A percentile compares a stretch with the other conserved stretches of the same genome.
Evolutionary conservation across 495 filamentous ascomycete species (phyloP).

Genomic region (Evernia prunastri): DNA sequence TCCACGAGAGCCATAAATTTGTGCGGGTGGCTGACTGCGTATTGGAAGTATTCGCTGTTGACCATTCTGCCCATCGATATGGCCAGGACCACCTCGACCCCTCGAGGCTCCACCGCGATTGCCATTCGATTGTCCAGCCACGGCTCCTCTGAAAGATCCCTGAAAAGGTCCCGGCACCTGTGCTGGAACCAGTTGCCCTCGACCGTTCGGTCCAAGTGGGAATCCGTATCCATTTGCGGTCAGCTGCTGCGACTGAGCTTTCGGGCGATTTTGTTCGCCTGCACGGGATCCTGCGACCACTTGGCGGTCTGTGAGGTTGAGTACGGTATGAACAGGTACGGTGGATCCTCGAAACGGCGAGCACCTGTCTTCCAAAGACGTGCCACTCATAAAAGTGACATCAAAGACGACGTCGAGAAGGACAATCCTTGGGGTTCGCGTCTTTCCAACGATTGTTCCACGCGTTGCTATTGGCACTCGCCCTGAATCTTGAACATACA

Average conservation of each 20-base stretch:
- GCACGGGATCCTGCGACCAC: conserved; percentile 69
- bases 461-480: conserved; percentile 89
- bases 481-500: conserved; percentile 87
- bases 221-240: conserved; percentile 56
- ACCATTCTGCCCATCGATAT: conserved; percentile 26
- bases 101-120: conserved; percentile 34
- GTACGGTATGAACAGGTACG: conserved; percentile 70
- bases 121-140: conserved; percentile 39
- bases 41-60: conserved; percentile 30
- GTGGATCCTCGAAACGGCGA: conserved; percentile 96
- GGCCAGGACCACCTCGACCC: conserved; percentile 40
- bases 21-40: conserved; percentile 30
- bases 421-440: conserved; percentile 68
- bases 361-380: conserved; percentile 79
- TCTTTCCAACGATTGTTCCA: conserved; percentile 90
- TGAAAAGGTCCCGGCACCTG: conserved; percentile 59
- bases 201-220: conserved; percentile 46
- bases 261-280: conserved; percentile 52
- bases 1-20: conserved; percentile 22
- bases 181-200: conserved; percentile 64
- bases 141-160: conserved; percentile 65
- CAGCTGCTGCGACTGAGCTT: conserved; percentile 45
- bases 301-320: conserved; percentile 81
- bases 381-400: conserved; percentile 90
- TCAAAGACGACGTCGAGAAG: conserved; percentile 93